Base-by-base conservation (phyloP, 2,329 filamentous ascomycete genomes). In the Madurella mycetomatis region DNA sequence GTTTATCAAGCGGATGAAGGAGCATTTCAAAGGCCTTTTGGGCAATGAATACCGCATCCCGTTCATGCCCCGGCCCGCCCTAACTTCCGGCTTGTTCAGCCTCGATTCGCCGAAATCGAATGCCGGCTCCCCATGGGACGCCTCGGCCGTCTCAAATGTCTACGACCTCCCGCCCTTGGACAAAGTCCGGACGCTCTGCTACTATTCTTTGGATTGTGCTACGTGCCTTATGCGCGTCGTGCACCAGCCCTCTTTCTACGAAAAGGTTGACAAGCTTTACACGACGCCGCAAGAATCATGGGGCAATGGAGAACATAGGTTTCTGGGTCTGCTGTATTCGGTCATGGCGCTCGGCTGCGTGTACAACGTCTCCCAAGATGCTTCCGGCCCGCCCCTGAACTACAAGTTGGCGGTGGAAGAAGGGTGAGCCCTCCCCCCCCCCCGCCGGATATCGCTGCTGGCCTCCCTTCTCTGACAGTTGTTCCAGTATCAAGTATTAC, bases 1-100 rank as follows among this genome's bases (percentile, higher is more conserved):
- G 59, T 99, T 96, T 69, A 80, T 96, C 63, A 83, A 84, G 60
- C 85, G 89, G 51, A 86, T 99, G 80, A 87, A 90, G 64, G 88
- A 95, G 65, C 88, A 96, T 66, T 89, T 96, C 61, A 87, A 89
- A 43, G 84, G 86, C 57, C 77, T 94, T 60, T 79, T 94, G 46
- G 86, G 86, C 17, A 80, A 82, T 41, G 80, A 84, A 45, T 77
- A 80, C 59, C 76, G 81, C 64, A 72, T 82, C 57, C 78, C 84
- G 16, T 83, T 86, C 66, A 71, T 86, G 57, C 75, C 80, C 49
- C 69, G 76, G 58, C 67, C 76, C 13, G 76, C 79, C 31, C 72
- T 74, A 48, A 72, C 75, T 18, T 73, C 68, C 42, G 78, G 74
- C 69, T 73, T 78, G 60, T 73, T 70, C 58, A 79, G 83, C 58